Base-by-base conservation (phyloP, 2,329 filamentous ascomycete species). In the Drechslerella coelobrocha region DNA sequence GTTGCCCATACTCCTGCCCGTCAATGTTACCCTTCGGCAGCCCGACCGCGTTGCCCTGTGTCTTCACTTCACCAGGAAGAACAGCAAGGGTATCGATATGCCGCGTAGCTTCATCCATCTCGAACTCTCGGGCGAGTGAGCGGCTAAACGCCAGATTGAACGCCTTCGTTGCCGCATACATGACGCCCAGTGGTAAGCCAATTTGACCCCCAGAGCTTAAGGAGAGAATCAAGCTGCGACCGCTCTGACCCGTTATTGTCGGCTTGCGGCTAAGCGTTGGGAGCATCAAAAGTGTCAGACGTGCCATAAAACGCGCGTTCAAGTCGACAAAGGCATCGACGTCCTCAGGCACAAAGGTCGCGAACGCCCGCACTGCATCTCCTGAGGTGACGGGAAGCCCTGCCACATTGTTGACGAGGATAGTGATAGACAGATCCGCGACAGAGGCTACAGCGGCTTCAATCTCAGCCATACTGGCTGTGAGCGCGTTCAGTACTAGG, bases 391-490 rank as follows among this genome's bases (percentile, higher is more conserved):
- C 23, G 17, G 45, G 45, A 23, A 50, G 19, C 7, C 23, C 45
- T 50, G 19, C 45, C 21, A 50, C 45, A 50, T 50, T 50, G 21
- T 50, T 50, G 17, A 50, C 45, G 17, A 50, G 45, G 23, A 50
- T 50, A 3, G 45, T 50, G 26, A 50, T 50, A 12, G 45, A 21
- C 8, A 50, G 45, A 24, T 50, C 5, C 19, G 17, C 23, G 21
- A 50, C 21, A 8, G 45, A 9, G 45, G 19, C 23, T 9, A 50
- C 17, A 24, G 23, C 19, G 23, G 45, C 45, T 23, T 50, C 45
- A n/a, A 50, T 23, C 4, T 50, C 45, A 23, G 5, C 21, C 17
- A 23, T 27, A 9, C 23, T 50, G 23, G 23, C 45, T 7, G 45
- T 50, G 3, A 50, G 17, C 45, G 45, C 45, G 45, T 50, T 50